phyloP scores from a whole-genome alignment of 768 basidiomycete genomes.

The Amanita polypyramis region DNA sequence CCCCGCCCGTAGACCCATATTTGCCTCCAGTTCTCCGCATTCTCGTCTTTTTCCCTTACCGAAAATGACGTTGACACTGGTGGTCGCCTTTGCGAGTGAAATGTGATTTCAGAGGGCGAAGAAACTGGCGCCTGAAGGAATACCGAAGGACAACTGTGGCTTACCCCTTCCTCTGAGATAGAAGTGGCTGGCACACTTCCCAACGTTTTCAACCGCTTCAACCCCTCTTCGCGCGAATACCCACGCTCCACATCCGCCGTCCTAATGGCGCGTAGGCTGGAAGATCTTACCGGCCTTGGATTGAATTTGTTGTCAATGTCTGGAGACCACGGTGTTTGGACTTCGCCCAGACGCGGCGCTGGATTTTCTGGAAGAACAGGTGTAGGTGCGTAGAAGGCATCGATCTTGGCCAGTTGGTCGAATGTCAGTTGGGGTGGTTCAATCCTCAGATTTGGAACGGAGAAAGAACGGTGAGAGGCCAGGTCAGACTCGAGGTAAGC shows the following conservation, averaged over 20 bases:
- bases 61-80: background rate
- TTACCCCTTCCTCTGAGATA: background rate
- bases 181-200: background rate
- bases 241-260: background rate
- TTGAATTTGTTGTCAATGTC: constrained; percentile 3
- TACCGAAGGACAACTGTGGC: background rate
- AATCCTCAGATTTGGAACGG: background rate
- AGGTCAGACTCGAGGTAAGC: background rate
- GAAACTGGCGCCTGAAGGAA: background rate
- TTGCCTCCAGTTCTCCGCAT: background rate
- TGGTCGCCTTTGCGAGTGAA: background rate
- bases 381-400: constrained; percentile 3
- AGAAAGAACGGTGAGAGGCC: background rate
- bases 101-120: background rate
- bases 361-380: constrained; percentile 5
- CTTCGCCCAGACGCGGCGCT: constrained; percentile 1
- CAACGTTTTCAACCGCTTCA: background rate
- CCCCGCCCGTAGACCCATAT: constrained; percentile 1
- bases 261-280: background rate
- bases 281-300: background rate
- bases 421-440: background rate
- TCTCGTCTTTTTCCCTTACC: background rate
- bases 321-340: constrained; percentile 6
- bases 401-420: constrained; percentile 7
- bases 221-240: background rate